phyloP scores from a whole-genome alignment of 2,329 filamentous ascomycete genomes.

The Botrytis porri region DNA sequence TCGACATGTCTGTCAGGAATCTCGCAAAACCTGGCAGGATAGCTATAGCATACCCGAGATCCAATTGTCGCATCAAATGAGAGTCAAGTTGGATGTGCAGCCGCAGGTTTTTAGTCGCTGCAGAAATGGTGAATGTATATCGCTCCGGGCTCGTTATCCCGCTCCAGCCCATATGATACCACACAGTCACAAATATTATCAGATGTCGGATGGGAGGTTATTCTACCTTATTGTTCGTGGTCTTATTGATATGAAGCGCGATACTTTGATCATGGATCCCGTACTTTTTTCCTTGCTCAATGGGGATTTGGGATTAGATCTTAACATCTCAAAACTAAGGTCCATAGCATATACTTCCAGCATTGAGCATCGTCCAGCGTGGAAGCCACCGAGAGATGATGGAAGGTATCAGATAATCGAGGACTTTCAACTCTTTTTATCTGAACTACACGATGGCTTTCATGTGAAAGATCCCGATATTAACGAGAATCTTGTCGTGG shows the following conservation, averaged over 20 bases:
- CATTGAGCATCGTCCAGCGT: neutral
- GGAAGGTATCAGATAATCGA: neutral
- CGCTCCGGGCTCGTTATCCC: neutral
- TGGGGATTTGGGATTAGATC: neutral
- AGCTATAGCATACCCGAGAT: neutral
- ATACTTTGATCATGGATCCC: neutral
- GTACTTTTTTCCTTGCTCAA: neutral
- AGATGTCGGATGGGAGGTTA: accelerated
- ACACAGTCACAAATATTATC: neutral
- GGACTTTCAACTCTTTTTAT: neutral
- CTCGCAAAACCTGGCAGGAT: neutral
- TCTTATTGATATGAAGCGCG: neutral
- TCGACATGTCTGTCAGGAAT: neutral
- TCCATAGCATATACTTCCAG: neutral
- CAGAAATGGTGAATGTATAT: neutral
- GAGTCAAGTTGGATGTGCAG: neutral
- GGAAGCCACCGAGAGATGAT: neutral
- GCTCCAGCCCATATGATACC: neutral
- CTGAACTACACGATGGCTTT: neutral
- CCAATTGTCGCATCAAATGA: neutral
- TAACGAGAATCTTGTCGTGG: neutral
- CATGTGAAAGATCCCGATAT: neutral
- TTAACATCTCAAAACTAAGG: neutral
- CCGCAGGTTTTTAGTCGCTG: accelerated
- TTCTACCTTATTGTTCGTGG: neutral